Percentiles rank a stretch among this genome's conserved stretches.
These are phyloP conservation scores for Aurinia saxatilis DNA, from an alignment of 345 rosid species.

Conservation along the genomic window DNA sequence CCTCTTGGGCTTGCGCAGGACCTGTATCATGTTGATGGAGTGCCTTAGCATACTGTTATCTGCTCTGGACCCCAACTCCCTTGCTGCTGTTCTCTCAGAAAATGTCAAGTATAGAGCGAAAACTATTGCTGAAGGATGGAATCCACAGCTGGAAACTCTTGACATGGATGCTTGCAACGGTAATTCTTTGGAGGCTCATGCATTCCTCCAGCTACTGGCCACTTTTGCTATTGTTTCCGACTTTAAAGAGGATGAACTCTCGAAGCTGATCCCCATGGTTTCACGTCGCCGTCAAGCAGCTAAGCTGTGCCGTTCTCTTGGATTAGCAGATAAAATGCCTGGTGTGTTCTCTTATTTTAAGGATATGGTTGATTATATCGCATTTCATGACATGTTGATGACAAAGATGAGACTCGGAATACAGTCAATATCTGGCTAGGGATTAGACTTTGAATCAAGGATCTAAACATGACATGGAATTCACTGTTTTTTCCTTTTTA, in stretches of 20 bases:
- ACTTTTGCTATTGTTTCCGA: constrained; percentile 82
- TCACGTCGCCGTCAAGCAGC: constrained; percentile 99
- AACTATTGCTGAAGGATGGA: constrained; percentile 83
- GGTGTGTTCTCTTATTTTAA: constrained; percentile 46
- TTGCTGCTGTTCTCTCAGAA: constrained; percentile 52
- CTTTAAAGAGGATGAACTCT: constrained; percentile 62
- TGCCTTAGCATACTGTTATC: constrained; percentile 78
- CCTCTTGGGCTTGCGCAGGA: constrained; percentile 88
- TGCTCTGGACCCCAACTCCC: constrained; percentile 35
- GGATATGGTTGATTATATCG: not conserved
- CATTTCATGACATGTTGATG: not conserved
- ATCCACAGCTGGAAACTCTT: constrained; percentile 66
- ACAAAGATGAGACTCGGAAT: not conserved
- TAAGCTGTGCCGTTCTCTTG: constrained; percentile 84
- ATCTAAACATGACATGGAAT: not conserved
- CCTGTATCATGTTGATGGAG: constrained; percentile 99
- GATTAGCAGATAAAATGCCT: constrained; percentile 86
- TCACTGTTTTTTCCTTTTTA: not conserved
- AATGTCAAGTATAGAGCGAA: constrained; percentile 70
- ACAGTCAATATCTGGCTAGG: not conserved
- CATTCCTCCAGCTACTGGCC: constrained; percentile 87
- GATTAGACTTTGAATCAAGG: not conserved
- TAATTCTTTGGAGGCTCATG: constrained; percentile 99
- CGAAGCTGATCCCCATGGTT: constrained; percentile 88
- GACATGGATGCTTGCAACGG: constrained; percentile 89